Evolutionary conservation across 1,139 yeast species (phyloP).

Genomic region (Yamadazyma diospyri): DNA sequence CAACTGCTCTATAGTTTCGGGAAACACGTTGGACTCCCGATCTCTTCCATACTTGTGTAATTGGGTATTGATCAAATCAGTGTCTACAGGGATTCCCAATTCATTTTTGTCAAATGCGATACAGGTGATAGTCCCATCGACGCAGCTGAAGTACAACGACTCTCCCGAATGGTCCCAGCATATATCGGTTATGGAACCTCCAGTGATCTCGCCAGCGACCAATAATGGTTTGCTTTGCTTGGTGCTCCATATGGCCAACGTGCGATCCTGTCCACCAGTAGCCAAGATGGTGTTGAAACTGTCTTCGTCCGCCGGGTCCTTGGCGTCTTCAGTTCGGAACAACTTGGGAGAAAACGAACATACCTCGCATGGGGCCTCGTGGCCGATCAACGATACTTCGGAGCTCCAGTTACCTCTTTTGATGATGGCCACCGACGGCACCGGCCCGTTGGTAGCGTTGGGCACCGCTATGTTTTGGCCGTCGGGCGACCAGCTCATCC

Average conservation of each 20-base stretch:
- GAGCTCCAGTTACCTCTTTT: constrained; percentile 93
- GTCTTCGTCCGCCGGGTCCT: constrained; percentile 19
- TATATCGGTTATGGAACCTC: constrained; percentile 67
- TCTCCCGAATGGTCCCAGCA: constrained; percentile 80
- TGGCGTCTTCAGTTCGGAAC: constrained; percentile 25
- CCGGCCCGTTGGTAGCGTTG: constrained; percentile 96
- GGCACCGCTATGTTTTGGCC: constrained; percentile 96
- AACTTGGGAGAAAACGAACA: constrained; percentile 81
- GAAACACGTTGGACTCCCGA: constrained; percentile 75
- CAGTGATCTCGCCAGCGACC: constrained; percentile 59
- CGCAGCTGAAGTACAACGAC: constrained; percentile 66
- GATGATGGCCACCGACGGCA: constrained; percentile 82
- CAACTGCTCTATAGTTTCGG: constrained; percentile 82
- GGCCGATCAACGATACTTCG: constrained; percentile 86
- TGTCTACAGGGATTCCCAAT: constrained; percentile 71
- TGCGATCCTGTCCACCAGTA: constrained; percentile 77
- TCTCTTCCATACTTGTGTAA: constrained; percentile 86
- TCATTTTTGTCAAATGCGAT: constrained; percentile 67
- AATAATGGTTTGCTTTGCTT: constrained; percentile 56
- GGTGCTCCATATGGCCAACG: constrained; percentile 71
- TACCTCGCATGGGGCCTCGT: constrained; percentile 95
- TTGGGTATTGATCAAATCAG: constrained; percentile 59
- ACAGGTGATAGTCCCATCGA: constrained; percentile 83
- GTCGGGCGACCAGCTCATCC: constrained; percentile 97
- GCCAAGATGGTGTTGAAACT: constrained; percentile 56